phyloP scores from a whole-genome alignment of 257 asterid genomes.

The Solanum piurae region DNA sequence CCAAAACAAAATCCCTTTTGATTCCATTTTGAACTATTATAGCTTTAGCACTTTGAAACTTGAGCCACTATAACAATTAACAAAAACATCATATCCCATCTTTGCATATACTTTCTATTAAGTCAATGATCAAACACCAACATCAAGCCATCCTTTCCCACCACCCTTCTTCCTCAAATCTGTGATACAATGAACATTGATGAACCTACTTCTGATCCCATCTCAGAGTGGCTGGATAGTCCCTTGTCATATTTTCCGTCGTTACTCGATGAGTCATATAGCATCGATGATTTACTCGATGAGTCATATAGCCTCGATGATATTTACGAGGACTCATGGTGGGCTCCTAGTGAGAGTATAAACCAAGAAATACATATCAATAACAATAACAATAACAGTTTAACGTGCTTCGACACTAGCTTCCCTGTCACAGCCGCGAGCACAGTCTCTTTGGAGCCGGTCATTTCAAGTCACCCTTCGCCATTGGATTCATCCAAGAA shows the following conservation, averaged over 20 bases:
- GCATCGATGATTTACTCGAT: constrained; percentile 24
- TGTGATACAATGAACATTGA: constrained; percentile 35
- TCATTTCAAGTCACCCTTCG: constrained; percentile 12
- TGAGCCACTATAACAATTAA: background rate
- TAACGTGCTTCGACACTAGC: constrained; percentile 25
- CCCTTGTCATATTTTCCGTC: constrained; percentile 43
- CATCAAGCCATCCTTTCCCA: background rate
- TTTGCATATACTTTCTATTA: background rate
- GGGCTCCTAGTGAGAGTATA: constrained; percentile 26
- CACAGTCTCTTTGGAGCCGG: constrained; percentile 15
- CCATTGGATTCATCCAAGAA: constrained; percentile 30
- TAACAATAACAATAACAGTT: constrained; percentile 20
- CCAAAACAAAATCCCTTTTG: constrained; percentile 3
- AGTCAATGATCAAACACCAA: constrained; percentile 7
- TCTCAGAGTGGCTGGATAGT: constrained; percentile 46
- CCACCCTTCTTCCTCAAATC: background rate
- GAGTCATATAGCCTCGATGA: constrained; percentile 42
- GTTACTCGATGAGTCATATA: constrained; percentile 50
- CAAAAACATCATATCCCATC: constrained; percentile 1
- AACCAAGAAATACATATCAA: constrained; percentile 4
- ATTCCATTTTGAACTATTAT: constrained; percentile 6
- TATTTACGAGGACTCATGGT: constrained; percentile 41
- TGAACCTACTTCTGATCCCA: constrained; percentile 36
- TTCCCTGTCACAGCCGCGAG: constrained; percentile 11
- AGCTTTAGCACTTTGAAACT: constrained; percentile 6